Evolutionary conservation across 2,329 filamentous ascomycete genomes (phyloP).

Genomic region (Diplodia intermedia): DNA sequence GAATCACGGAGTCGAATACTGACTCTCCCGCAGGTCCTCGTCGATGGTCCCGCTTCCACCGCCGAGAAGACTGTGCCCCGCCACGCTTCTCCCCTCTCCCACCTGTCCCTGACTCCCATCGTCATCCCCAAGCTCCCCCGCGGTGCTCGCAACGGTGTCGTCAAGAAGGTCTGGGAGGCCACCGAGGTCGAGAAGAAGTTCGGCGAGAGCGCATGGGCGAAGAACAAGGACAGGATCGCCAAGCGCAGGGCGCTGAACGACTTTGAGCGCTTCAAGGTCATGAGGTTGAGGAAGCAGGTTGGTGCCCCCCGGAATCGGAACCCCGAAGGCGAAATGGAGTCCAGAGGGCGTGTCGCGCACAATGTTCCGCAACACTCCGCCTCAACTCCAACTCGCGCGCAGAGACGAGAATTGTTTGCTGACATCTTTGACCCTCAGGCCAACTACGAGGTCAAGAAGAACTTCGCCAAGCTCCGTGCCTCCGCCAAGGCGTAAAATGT

Average conservation of each 20-base stretch:
- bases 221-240: slow-evolving; percentile 86
- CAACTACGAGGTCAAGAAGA: slow-evolving; percentile 97
- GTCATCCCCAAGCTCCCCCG: slow-evolving; percentile 86
- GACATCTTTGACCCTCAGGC: slow-evolving; percentile 53
- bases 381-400: neutral
- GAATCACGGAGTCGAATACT: slow-evolving; percentile 34
- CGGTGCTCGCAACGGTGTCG: slow-evolving; percentile 78
- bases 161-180: slow-evolving; percentile 91
- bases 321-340: neutral
- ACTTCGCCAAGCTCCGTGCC: slow-evolving; percentile 79
- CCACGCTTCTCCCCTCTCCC: slow-evolving; percentile 81
- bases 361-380: neutral
- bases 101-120: slow-evolving; percentile 88
- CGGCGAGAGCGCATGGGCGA: slow-evolving; percentile 89
- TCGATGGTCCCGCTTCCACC: slow-evolving; percentile 90
- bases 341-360: neutral
- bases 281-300: slow-evolving; percentile 99
- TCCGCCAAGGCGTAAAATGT: slow-evolving; percentile 46
- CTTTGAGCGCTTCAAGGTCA: slow-evolving; percentile 99
- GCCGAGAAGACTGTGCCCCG: slow-evolving; percentile 81
- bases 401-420: neutral
- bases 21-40: slow-evolving; percentile 74
- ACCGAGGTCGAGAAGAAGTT: slow-evolving; percentile 91
- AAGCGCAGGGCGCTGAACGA: slow-evolving; percentile 92
- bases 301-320: slow-evolving; percentile 44